Conservation (phyloP, 208 protist genomes). For the Naegleria fowleri region DNA sequence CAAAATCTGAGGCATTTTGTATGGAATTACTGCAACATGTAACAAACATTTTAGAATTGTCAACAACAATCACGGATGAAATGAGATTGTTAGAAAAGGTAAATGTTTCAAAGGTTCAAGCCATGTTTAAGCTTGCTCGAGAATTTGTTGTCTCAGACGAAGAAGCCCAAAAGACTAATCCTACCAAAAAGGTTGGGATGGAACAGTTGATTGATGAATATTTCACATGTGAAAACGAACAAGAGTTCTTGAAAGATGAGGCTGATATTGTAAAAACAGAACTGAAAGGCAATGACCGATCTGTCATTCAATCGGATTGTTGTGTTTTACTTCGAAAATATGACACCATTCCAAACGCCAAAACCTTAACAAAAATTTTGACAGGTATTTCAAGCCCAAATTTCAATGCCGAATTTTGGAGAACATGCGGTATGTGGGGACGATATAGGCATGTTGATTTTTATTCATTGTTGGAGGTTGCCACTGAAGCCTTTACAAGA, state of each 20-base stretch:
- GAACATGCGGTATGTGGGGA: neutral
- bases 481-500: neutral
- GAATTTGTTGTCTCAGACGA: neutral
- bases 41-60: neutral
- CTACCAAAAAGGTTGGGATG: neutral
- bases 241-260: neutral
- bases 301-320: neutral
- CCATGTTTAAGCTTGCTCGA: neutral
- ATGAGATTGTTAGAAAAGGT: constrained; percentile 11
- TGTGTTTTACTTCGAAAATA: neutral
- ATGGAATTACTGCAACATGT: neutral
- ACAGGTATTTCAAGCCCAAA: neutral
- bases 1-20: neutral
- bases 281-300: neutral
- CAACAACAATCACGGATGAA: neutral
- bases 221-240: neutral
- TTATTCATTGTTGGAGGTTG: neutral
- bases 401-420: neutral
- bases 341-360: neutral
- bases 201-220: neutral
- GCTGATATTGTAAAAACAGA: neutral
- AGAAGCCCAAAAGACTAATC: neutral
- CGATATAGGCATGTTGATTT: constrained; percentile 14
- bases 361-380: neutral
- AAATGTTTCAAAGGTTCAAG: neutral